Conservation (phyloP, 768 basidiomycete genomes). For the Mycena olivaceomarginata region DNA sequence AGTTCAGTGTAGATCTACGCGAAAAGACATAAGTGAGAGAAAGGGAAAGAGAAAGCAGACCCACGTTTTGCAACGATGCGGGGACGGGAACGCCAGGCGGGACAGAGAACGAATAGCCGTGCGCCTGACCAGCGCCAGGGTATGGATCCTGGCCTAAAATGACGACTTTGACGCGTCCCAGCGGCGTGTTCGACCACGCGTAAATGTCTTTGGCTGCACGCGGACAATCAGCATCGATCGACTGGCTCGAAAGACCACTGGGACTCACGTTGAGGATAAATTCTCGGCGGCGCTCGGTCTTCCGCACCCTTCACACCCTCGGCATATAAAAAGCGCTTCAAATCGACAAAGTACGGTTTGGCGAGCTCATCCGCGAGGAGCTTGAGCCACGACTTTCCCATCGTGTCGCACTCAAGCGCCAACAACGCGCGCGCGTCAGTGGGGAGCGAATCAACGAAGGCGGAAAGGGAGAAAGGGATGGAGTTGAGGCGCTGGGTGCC, state of each 20-base stretch:
- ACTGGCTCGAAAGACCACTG: background rate
- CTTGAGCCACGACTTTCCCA: slow-evolving; percentile 80
- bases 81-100: slow-evolving; percentile 83
- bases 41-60: slow-evolving; percentile 43
- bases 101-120: slow-evolving; percentile 95
- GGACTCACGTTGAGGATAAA: slow-evolving; percentile 87
- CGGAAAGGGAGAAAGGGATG: slow-evolving; percentile 80
- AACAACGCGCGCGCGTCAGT: slow-evolving; percentile 73
- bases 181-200: slow-evolving; percentile 92
- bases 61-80: slow-evolving; percentile 89
- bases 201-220: slow-evolving; percentile 87
- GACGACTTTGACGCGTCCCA: slow-evolving; percentile 90
- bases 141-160: slow-evolving; percentile 96
- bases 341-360: slow-evolving; percentile 84
- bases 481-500: slow-evolving; percentile 67
- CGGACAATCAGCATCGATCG: background rate
- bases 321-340: slow-evolving; percentile 83
- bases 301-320: slow-evolving; percentile 76
- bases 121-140: slow-evolving; percentile 87
- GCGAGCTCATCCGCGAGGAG: slow-evolving; percentile 83
- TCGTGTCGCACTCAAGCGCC: slow-evolving; percentile 80
- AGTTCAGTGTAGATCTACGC: slow-evolving; percentile 92
- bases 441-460: slow-evolving; percentile 71
- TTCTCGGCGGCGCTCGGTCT: slow-evolving; percentile 66
- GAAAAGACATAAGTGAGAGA: slow-evolving; percentile 27